Conservation (phyloP, 1,284 basidiomycete species). For the Puccinia hordei region DNA sequence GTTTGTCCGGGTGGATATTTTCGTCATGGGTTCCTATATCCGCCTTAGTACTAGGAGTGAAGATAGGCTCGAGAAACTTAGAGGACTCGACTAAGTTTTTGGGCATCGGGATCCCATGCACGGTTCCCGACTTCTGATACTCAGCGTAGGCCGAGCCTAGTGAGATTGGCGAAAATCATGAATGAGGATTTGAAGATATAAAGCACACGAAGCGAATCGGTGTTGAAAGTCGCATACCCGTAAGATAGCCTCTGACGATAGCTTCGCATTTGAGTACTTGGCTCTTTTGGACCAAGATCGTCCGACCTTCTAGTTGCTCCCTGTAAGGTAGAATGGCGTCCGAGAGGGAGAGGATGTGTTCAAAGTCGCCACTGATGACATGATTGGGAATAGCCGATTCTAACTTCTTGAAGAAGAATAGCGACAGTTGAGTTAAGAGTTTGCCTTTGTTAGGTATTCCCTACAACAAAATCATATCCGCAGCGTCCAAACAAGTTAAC, state of each 20-base stretch:
- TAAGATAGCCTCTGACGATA: conserved; percentile 93
- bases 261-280: conserved; percentile 92
- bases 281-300: conserved; percentile 89
- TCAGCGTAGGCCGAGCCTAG: conserved; percentile 91
- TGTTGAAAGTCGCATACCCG: conserved; percentile 65
- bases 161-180: neutral
- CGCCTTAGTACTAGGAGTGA: conserved; percentile 97
- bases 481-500: neutral
- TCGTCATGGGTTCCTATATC: conserved; percentile 93
- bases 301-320: conserved; percentile 73
- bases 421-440: conserved; percentile 82
- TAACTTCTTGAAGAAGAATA: conserved; percentile 92
- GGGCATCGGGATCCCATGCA: conserved; percentile 80
- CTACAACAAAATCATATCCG: conserved; percentile 62
- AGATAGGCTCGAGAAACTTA: conserved; percentile 78
- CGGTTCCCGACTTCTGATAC: conserved; percentile 83
- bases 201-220: neutral
- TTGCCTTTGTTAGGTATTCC: conserved; percentile 92
- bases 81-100: conserved; percentile 80
- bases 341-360: conserved; percentile 55
- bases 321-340: conserved; percentile 57
- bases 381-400: conserved; percentile 75
- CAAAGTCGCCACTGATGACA: conserved; percentile 68
- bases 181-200: neutral
- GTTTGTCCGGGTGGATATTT: conserved; percentile 90